Base-by-base conservation (phyloP, 345 rosid species). In the Eucalyptus cloeziana region DNA sequence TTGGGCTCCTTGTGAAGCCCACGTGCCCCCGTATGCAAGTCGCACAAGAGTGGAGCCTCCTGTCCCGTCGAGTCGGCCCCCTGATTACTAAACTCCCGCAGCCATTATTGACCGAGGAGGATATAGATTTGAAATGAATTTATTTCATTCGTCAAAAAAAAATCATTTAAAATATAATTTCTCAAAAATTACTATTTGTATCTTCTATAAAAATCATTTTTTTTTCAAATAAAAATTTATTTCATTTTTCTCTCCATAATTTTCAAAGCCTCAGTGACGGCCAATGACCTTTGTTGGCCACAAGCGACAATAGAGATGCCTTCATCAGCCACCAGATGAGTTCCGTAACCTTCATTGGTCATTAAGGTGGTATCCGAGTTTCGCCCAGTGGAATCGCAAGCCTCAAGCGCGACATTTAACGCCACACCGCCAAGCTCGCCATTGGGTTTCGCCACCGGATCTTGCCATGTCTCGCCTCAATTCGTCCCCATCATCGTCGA, bases 261-360 rank as follows among this genome's bases (percentile, higher is more conserved):
- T 24, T 3, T 24, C 62, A 56, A 56, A 6, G 30, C 62, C 62
- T 56, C 0, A 1, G 3, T 0, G 12, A 56, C 4, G 2, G 30
- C 13, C 13, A 21, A 52, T 7, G 2, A 21, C 8, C 9, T 17
- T 1, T 4, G 4, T 7, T 7, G 24, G 10, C 27, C 3, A 9
- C 0, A 56, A 1, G 13, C 6, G 3, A 4, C 1, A 13, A 1
- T 10, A 9, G 62, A 4, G 13, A 24, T 24, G 30, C 13, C 62
- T 56, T 56, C 62, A 56, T 24, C 30, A 10, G 62, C 6, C 62
- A 24, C 0, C 0, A 1, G 6, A 24, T 1, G 0, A 56, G 3
- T 6, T 9, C 30, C 30, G 1, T 10, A 1, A 56, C 30, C 13
- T 56, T 56, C 62, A 4, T 56, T 10, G 6, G 13, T 56, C 13